Conservation (phyloP, 768 basidiomycete species). For the Kwoniella bestiolae region DNA sequence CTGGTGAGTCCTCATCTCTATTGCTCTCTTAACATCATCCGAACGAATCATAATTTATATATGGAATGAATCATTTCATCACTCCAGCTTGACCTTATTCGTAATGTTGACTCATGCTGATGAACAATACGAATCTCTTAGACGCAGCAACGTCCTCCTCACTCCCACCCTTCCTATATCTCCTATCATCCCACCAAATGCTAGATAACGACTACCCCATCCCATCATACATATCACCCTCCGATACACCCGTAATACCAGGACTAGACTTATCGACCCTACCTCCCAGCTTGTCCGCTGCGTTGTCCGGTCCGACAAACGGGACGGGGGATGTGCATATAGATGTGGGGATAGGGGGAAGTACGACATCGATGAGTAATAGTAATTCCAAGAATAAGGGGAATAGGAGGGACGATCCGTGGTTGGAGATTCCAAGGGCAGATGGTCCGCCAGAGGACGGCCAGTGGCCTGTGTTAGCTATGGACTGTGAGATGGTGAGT, state of each 20-base stretch:
- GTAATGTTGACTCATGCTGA: conserved; percentile 61
- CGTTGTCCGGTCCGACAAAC: conserved; percentile 1
- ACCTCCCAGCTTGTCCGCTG: conserved; percentile 4
- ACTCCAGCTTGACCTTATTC: conserved; percentile 12
- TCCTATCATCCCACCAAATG: conserved; percentile 83
- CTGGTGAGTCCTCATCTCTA: conserved; percentile 29
- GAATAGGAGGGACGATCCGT: conserved; percentile 62
- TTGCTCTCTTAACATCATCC: background rate
- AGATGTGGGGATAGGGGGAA: conserved; percentile 21
- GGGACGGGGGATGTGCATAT: conserved; percentile 17
- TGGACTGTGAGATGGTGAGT: conserved; percentile 96
- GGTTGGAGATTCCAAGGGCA: conserved; percentile 78
- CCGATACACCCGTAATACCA: conserved; percentile 40
- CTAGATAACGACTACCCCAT: conserved; percentile 90
- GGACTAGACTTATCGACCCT: conserved; percentile 17
- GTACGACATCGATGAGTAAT: conserved; percentile 20
- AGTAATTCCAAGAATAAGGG: conserved; percentile 15
- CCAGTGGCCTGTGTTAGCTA: conserved; percentile 66
- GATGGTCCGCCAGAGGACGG: conserved; percentile 35
- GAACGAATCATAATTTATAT: no score
- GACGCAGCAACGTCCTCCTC: conserved; percentile 57
- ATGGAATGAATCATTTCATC: no score
- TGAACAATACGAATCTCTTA: conserved; percentile 46
- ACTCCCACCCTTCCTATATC: conserved; percentile 70
- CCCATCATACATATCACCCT: conserved; percentile 76